Evolutionary conservation across 371 early-diverging fungal genomes (phyloP).

Genomic region (Mortierella sp.): DNA sequence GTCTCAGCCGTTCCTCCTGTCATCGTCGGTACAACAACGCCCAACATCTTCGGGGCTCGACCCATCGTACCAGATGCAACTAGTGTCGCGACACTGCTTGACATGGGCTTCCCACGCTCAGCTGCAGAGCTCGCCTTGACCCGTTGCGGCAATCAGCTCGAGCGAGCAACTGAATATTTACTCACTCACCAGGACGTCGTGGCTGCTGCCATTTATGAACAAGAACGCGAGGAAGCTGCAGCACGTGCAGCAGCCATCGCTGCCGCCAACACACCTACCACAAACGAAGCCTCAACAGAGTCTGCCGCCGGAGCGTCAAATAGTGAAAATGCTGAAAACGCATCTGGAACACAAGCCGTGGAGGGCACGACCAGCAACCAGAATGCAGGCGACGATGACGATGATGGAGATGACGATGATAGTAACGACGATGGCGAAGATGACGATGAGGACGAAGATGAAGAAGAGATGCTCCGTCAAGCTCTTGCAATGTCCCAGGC

Average conservation of each 20-base stretch:
- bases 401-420: constrained; percentile 29
- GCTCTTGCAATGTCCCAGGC: constrained; percentile 60
- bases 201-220: constrained; percentile 55
- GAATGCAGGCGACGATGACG: not conserved
- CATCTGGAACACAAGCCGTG: not conserved
- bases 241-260: constrained; percentile 51
- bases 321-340: not conserved
- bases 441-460: constrained; percentile 58
- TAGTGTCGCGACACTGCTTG: constrained; percentile 79
- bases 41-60: constrained; percentile 54
- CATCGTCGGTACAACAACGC: constrained; percentile 33
- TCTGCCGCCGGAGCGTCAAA: constrained; percentile 18
- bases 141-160: constrained; percentile 84
- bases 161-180: constrained; percentile 91
- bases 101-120: constrained; percentile 92
- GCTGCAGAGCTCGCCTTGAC: constrained; percentile 87
- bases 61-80: constrained; percentile 69
- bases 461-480: constrained; percentile 56
- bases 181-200: constrained; percentile 83
- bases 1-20: constrained; percentile 34
- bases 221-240: constrained; percentile 53
- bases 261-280: constrained; percentile 14
- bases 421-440: constrained; percentile 29
- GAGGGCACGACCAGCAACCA: constrained; percentile 8
- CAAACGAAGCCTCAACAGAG: constrained; percentile 31